Conservation (phyloP, 2,329 filamentous ascomycete genomes). For the Beauveria asiatica region DNA sequence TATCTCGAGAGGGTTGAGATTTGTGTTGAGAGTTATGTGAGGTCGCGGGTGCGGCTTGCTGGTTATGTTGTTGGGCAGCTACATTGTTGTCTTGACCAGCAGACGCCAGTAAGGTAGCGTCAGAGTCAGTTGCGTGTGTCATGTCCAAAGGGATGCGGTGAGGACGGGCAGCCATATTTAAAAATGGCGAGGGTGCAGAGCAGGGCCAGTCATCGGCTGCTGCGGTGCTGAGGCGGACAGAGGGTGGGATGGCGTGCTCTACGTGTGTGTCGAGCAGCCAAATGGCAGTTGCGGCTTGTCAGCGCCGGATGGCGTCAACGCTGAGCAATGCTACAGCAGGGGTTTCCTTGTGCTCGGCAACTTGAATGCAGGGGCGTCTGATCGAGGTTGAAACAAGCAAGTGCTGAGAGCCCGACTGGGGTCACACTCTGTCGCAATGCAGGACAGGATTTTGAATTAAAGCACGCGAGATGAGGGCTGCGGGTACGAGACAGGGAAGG, state of each 20-base stretch:
- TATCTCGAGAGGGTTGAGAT: conserved; percentile 25
- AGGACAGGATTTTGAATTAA: background rate
- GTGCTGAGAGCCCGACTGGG: background rate
- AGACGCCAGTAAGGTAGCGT: conserved; percentile 4
- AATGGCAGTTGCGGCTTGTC: conserved; percentile 4
- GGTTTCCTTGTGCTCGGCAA: no score
- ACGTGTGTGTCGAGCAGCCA: background rate
- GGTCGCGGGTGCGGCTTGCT: background rate
- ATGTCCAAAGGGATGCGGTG: conserved; percentile 7
- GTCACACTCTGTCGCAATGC: background rate
- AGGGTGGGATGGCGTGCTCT: conserved; percentile 12
- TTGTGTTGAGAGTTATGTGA: conserved; percentile 3
- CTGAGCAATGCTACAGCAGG: background rate
- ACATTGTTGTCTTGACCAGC: conserved; percentile 8
- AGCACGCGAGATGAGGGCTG: background rate
- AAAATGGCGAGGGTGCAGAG: conserved; percentile 5
- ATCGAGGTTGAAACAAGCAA: conserved; percentile 2
- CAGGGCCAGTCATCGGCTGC: conserved; percentile 9
- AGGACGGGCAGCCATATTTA: conserved; percentile 8
- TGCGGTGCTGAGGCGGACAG: conserved; percentile 6
- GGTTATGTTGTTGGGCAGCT: background rate
- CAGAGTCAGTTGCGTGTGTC: background rate
- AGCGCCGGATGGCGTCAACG: conserved; percentile 9
- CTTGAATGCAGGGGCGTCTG: background rate
- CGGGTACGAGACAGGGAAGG: background rate